Conservation (phyloP, 192 early-diverging fungal species). For the Endogone sp. region DNA sequence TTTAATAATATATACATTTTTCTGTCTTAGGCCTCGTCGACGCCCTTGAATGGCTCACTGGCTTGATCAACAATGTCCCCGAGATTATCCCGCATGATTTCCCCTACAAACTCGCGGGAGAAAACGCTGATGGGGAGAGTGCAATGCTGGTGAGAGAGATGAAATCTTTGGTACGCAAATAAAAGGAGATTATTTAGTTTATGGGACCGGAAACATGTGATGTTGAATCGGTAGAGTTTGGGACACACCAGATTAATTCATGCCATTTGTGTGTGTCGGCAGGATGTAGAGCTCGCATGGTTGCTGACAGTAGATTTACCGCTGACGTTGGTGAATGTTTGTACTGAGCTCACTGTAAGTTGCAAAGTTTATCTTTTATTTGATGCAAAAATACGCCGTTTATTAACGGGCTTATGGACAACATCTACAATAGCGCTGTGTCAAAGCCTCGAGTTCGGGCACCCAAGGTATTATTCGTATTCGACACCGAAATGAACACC, state of each 20-base stretch:
- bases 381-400: neutral
- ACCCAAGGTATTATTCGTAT: neutral
- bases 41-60: constrained; percentile 40
- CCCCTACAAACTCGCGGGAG: constrained; percentile 28
- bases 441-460: neutral
- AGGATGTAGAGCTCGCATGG: neutral
- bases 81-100: constrained; percentile 42
- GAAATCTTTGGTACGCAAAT: neutral
- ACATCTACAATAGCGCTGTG: neutral
- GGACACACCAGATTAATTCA: neutral
- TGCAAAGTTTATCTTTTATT: neutral
- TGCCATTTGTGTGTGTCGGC: neutral
- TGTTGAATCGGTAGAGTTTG: too few relatives aligned
- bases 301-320: neutral
- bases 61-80: constrained; percentile 33
- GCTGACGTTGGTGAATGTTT: neutral
- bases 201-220: too few relatives aligned
- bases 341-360: neutral
- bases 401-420: too few relatives aligned
- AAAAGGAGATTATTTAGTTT: neutral
- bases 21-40: constrained; percentile 23
- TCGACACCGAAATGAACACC: neutral
- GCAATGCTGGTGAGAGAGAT: neutral
- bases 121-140: neutral
- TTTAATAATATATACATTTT: too few relatives aligned